phyloP scores from a whole-genome alignment of 352 stramenopile genomes.

The Phytophthora podocarpi region DNA sequence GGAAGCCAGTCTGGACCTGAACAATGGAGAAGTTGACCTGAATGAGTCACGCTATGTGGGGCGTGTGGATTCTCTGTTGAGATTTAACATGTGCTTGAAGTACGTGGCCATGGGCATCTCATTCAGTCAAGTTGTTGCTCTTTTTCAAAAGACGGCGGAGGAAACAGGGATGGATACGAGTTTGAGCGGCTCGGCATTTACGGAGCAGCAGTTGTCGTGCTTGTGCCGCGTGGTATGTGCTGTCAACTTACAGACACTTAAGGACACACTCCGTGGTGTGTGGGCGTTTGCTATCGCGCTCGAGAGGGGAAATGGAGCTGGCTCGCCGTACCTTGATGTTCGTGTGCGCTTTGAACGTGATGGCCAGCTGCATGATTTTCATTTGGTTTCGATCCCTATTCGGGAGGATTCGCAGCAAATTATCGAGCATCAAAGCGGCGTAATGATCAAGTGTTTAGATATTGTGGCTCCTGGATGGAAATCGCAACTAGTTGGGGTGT shows the following conservation, averaged over 20 bases:
- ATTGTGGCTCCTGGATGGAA: constrained; percentile 28
- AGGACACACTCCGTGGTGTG: constrained; percentile 25
- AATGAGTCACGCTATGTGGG: constrained; percentile 37
- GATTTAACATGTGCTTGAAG: constrained; percentile 39
- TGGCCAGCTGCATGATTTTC: constrained; percentile 27
- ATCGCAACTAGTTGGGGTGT: constrained; percentile 24
- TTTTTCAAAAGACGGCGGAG: constrained; percentile 33
- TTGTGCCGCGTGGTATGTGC: constrained; percentile 37
- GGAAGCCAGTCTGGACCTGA: not conserved
- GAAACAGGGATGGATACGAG: constrained; percentile 29
- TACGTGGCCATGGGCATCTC: constrained; percentile 37
- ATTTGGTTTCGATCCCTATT: constrained; percentile 33
- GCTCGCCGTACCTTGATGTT: constrained; percentile 28
- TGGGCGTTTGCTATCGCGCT: constrained; percentile 33
- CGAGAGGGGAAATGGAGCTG: constrained; percentile 22
- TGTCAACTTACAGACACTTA: constrained; percentile 38
- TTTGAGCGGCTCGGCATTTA: constrained; percentile 15
- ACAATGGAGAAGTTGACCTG: constrained; percentile 9
- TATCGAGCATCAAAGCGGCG: constrained; percentile 19
- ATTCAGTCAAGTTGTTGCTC: constrained; percentile 22
- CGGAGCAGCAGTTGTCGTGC: constrained; percentile 28
- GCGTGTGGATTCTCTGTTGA: constrained; percentile 29
- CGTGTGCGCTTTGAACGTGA: constrained; percentile 32
- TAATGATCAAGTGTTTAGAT: constrained; percentile 30
- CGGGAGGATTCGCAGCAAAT: constrained; percentile 26